These are phyloP conservation scores for Sporothrix curviconia DNA, from an alignment of 2,329 filamentous ascomycete genomes.

Conservation along the genomic window DNA sequence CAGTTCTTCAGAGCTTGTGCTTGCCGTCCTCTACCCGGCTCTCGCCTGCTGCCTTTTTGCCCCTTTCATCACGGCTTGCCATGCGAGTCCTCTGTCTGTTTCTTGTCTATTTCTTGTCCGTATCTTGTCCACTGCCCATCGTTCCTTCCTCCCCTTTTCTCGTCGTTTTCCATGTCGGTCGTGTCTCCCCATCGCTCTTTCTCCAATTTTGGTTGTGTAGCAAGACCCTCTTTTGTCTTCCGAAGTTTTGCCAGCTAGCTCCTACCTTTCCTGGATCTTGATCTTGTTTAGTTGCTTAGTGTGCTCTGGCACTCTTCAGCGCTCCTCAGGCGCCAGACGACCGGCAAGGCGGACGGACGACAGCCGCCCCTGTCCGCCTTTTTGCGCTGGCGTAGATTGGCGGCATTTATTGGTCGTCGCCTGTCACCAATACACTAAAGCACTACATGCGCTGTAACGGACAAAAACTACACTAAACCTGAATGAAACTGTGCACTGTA, in stretches of 20 bases:
- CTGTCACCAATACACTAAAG: neutral
- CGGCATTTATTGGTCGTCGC: neutral
- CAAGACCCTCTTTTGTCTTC: neutral
- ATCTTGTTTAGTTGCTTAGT: too few relatives aligned
- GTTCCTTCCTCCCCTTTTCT: neutral
- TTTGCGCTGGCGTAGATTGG: conserved; percentile 6
- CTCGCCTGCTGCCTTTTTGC: conserved; percentile 5
- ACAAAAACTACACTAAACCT: neutral
- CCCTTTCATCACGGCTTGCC: neutral
- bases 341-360: conserved; percentile 11
- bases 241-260: conserved; percentile 7
- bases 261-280: too few relatives aligned
- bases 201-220: neutral
- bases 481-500: too few relatives aligned
- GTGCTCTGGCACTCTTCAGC: neutral
- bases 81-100: neutral
- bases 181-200: too few relatives aligned
- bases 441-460: neutral
- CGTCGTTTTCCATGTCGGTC: neutral
- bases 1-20: neutral
- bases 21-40: conserved; percentile 5
- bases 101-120: neutral
- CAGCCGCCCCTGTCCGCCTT: conserved; percentile 3
- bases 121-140: neutral
- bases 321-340: too few relatives aligned